Base-by-base conservation (phyloP, 2,329 filamentous ascomycete species). In the Tolypocladium nubicola region DNA sequence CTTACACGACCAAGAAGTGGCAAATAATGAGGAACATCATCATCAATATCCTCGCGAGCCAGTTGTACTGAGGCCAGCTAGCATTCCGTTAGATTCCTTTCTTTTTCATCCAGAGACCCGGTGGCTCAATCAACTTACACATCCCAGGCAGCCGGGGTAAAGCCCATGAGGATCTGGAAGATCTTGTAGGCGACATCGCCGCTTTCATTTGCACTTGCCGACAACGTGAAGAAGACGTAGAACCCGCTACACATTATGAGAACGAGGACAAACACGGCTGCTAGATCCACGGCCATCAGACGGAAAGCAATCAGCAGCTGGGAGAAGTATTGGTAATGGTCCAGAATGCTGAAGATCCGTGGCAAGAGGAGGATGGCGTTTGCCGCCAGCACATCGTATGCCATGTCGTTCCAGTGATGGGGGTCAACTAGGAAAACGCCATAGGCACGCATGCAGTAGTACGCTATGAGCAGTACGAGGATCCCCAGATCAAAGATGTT, bases 301-400 rank as follows among this genome's bases (percentile, higher is more conserved):
- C 92, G 85, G 67, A 97, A 96, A 3, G 92, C 92, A 62, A 97
- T 96, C 55, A 97, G 81, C 23, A 97, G 80, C 72, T 96, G 93
- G 1, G 92, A 96, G 70, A 97, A 97, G 73, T 97, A 97, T 63
- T 89, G 89, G 69, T 96, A 96, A 71, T 97, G 92, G 67, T 97
- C 93, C 60, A 97, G 79, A 19, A 96, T 85, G 58, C 90, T 96
- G 74, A 97, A 97, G 19, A 97, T 85, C 52, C 93, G 87, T 39
- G 93, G 93, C 63, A 97, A 87, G 1, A 97, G 79, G 45, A 97
- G 77, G 21, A 97, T 89, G 6, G 92, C 92, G 65, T 92, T 96
- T 2, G 91, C 88, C 1, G 91, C 92, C 41, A 97, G 79, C n/a
- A 96, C 87, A 73, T 97, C 92, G 70, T 96, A 97, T 1, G 93